Conservation (phyloP, 805 yeast genomes). For the Candida taoyuanica region DNA sequence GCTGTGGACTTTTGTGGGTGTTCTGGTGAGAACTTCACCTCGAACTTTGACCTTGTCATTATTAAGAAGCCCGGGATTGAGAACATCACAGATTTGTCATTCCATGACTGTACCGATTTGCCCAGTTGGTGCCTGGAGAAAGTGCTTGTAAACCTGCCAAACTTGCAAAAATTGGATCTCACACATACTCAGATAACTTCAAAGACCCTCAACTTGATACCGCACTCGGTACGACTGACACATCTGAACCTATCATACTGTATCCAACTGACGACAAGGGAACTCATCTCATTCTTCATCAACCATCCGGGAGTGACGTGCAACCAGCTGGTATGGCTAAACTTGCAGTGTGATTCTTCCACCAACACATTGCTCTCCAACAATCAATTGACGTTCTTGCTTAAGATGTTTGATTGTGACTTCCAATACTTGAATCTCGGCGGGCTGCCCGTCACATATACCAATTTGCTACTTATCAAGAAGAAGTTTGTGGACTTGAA, state of each 20-base stretch:
- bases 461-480: constrained; percentile 35
- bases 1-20: constrained; percentile 89
- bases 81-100: constrained; percentile 43
- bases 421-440: constrained; percentile 53
- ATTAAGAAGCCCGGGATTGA: constrained; percentile 19
- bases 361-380: constrained; percentile 55
- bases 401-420: constrained; percentile 36
- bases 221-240: constrained; percentile 55
- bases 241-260: constrained; percentile 69
- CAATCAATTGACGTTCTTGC: constrained; percentile 43
- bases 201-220: constrained; percentile 49
- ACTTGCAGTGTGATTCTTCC: constrained; percentile 57
- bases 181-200: constrained; percentile 77
- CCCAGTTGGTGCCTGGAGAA: constrained; percentile 50
- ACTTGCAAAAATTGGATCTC: constrained; percentile 66
- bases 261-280: constrained; percentile 66
- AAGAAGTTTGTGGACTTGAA: constrained; percentile 35
- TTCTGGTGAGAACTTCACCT: constrained; percentile 56
- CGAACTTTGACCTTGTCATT: constrained; percentile 46
- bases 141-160: constrained; percentile 51
- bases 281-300: constrained; percentile 61
- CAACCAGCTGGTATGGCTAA: constrained; percentile 58
- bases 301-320: constrained; percentile 60
- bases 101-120: constrained; percentile 85
- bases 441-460: constrained; percentile 51